A percentile compares a stretch with the other conserved stretches of the same genome.
Evolutionary conservation across 805 yeast genomes (phyloP).

Genomic region (Starmerella powellii): DNA sequence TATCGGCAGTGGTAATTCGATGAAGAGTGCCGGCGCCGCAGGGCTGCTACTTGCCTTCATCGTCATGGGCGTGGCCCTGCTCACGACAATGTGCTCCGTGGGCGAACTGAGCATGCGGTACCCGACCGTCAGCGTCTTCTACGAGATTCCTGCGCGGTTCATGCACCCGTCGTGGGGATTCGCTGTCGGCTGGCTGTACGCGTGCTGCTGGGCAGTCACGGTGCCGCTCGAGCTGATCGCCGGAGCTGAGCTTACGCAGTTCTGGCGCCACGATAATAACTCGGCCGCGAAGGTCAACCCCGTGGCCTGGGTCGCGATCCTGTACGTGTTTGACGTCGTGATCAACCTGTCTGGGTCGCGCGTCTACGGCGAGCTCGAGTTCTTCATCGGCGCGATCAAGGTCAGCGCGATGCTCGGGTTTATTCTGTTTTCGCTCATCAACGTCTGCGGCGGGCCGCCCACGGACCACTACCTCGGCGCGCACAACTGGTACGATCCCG

Average conservation of each 20-base stretch:
- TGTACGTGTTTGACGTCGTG: conserved; percentile 39
- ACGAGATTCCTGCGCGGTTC: conserved; percentile 44
- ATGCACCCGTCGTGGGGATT: conserved; percentile 53
- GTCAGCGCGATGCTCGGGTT: conserved; percentile 48
- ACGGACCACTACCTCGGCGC: conserved; percentile 45
- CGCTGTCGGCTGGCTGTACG: conserved; percentile 58
- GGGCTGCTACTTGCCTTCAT: conserved; percentile 46
- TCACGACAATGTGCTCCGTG: conserved; percentile 46
- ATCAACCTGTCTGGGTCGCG: conserved; percentile 46
- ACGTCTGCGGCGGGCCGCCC: conserved; percentile 53
- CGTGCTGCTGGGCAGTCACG: conserved; percentile 46
- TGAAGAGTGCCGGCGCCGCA: conserved; percentile 53
- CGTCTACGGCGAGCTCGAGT: conserved; percentile 60
- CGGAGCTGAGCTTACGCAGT: conserved; percentile 43
- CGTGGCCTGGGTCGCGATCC: conserved; percentile 47
- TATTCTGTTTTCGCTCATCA: conserved; percentile 43
- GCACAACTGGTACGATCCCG: conserved; percentile 48
- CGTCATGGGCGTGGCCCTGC: conserved; percentile 49
- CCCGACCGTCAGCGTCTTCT: conserved; percentile 44
- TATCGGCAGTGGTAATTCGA: conserved; percentile 51
- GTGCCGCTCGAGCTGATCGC: conserved; percentile 49
- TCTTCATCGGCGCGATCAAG: conserved; percentile 46
- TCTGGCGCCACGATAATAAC: conserved; percentile 35
- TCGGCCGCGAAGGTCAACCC: conserved; percentile 34
- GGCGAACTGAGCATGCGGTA: conserved; percentile 58